Evolutionary conservation across 345 rosid species (phyloP).

Genomic region (Jatropha curcas): DNA sequence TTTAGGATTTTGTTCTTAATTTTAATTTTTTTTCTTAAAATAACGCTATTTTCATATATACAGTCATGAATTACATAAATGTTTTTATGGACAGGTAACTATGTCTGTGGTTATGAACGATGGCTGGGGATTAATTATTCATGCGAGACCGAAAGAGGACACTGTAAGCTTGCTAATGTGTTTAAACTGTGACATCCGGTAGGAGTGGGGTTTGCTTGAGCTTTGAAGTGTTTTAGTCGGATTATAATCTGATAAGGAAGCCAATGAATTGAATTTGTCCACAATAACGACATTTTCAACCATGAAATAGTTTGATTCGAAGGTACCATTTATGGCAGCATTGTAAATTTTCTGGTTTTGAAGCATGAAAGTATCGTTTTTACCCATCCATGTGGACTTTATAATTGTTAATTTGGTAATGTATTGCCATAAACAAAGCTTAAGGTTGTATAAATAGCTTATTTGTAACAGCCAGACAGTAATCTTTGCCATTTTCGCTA

Average conservation of each 20-base stretch:
- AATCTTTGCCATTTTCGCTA: background rate
- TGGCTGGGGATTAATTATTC: conserved; percentile 5
- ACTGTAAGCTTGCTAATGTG: conserved; percentile 17
- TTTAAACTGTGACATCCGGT: conserved; percentile 11
- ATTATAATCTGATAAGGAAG: conserved; percentile 2
- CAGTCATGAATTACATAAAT: background rate
- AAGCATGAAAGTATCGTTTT: background rate
- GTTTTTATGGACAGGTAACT: conserved; percentile 1
- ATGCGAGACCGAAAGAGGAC: background rate
- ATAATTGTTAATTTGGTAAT: background rate
- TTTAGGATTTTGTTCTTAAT: no score
- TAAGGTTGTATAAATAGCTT: background rate
- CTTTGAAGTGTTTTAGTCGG: background rate
- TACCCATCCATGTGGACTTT: background rate
- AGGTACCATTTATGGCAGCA: conserved; percentile 19
- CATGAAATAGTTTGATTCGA: conserved; percentile 15
- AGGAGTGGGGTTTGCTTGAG: conserved; percentile 2
- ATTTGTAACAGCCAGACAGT: background rate
- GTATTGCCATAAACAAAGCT: background rate
- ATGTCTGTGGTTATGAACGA: background rate
- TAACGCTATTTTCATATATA: no score
- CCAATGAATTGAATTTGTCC: conserved; percentile 1
- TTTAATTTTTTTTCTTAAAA: no score
- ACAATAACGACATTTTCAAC: conserved; percentile 9
- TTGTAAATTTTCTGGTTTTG: background rate